Evolutionary conservation across 495 filamentous ascomycete genomes (phyloP), one percentile per base, ranked within the genome.

Genomic region (Articulospora tetracladia): DNA sequence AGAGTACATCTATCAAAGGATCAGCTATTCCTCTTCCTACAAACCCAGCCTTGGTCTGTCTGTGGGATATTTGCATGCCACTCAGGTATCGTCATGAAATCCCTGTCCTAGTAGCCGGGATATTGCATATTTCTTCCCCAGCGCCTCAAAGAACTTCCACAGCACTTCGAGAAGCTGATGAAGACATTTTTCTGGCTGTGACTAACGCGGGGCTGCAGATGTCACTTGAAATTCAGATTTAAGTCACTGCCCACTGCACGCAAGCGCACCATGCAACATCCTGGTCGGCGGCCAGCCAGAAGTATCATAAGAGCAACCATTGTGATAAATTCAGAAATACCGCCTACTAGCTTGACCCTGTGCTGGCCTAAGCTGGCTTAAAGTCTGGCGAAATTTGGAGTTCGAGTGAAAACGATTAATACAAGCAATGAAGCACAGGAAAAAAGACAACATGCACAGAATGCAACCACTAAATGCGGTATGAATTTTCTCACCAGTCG

Each of bases 151-250:
- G 60, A 53, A 61, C 49, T 66, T 66, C 63, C 55, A 65, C 49
- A 51, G 25, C 50, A n/a, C 63, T 66, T 68, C 66, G 60, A 63
- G 64, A 66, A 66, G 61, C 53, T 15, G 23, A 55, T 41, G 48
- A 28, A 56, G 62, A 59, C 30, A 25, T 59, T 66, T 66, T 65
- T n/a, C 65, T 63, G 58, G 63, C 61, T 68, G 64, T 69, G 63
- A 60, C 66, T 66, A 55, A 65, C 66, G 68, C 65, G 66, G 69
- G 69, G 70, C 61, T 68, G 68, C 70, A 74, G 67, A 69, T 71
- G 68, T 69, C 69, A 72, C 69, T 69, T 66, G 59, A 58, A 56
- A 41, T 34, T 55, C 30, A 62, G 53, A 34, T 55, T 57, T 24
- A 53, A 68, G 51, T 51, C 52, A 55, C 41, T 15, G 56, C 28